Base-by-base conservation (phyloP, 768 basidiomycete species). In the Tricholoma matsutake region DNA sequence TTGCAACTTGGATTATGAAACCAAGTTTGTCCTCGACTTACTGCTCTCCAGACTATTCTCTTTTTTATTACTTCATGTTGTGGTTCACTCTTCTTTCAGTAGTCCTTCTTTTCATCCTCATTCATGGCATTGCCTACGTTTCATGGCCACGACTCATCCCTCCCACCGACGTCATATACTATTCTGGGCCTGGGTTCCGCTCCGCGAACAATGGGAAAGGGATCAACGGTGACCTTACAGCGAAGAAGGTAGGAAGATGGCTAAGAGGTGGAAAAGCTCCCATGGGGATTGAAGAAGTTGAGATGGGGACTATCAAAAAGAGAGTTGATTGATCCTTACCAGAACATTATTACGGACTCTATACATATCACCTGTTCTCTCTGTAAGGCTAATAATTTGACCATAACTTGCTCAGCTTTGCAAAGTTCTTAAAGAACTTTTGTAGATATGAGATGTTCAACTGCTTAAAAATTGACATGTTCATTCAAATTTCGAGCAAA, bases 121-220 rank as follows among this genome's bases (percentile, higher is more conserved):
- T 84, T n/a, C 83, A 96, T 73, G 96, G 96, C 37, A 87, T 96
- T 64, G 92, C 94, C 63, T 99, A 97, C 71, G 96, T 99, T 58
- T 84, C 91, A 14, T 98, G 95, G 92, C 97, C 97, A 11, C 84
- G 89, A 10, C 81, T 99, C 58, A 83, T 91, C 64, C 90, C 93
- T 0, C 86, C 88, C 4, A 88, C 94, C 51, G 91, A 94, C 59
- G 79, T 88, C 56, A 88, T 98, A 59, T 86, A 91, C 69, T 99
- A 98, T 73, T 80, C 82, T 53, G 97, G 97, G 14, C 90, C 94
- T 34, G 96, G 95, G 4, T 94, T 83, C 78, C 87, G 91, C 35
- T 89, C 92, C 4, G 85, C 78, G 4, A 80, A 85, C 58, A 79
- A 90, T 61, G 94, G 95, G 18, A 91, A 86, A 71, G 94, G 94